These are phyloP conservation scores for Rhodotorula glutinis DNA, from an alignment of 1,284 basidiomycete genomes.

Conservation along the genomic window DNA sequence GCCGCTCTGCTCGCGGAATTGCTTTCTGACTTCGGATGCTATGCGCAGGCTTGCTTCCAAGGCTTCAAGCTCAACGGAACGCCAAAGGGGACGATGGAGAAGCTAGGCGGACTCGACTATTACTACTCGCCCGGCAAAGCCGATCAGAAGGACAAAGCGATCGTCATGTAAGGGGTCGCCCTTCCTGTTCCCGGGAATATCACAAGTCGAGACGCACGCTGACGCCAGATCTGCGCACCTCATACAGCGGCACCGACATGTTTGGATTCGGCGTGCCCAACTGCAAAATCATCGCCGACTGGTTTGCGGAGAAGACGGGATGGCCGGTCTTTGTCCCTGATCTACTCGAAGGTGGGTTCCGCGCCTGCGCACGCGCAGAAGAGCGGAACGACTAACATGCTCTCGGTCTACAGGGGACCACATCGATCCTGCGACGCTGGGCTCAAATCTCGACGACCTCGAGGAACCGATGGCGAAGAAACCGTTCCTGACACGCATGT, in stretches of 20 bases:
- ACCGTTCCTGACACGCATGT: neutral
- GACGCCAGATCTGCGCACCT: neutral
- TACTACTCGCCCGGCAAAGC: constrained; percentile 4
- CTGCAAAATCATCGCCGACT: constrained; percentile 22
- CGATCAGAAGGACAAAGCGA: neutral
- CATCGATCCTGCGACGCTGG: neutral
- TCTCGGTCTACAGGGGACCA: neutral
- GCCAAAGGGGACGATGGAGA: constrained; percentile 5
- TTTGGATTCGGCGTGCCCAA: constrained; percentile 21
- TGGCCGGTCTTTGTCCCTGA: constrained; percentile 17
- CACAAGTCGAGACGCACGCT: neutral
- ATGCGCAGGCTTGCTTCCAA: constrained; percentile 12
- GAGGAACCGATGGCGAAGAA: neutral
- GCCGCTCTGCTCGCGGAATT: neutral
- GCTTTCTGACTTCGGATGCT: neutral
- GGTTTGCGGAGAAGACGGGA: constrained; percentile 2
- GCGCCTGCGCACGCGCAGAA: no score
- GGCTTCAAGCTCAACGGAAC: constrained; percentile 8
- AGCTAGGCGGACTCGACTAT: constrained; percentile 1
- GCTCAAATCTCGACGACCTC: neutral
- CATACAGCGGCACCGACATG: constrained; percentile 15
- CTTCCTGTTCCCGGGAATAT: neutral
- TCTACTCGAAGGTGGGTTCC: constrained; percentile 2
- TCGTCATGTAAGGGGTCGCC: constrained; percentile 12
- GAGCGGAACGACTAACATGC: no score